These are phyloP conservation scores for Leccinum broughii DNA, from an alignment of 768 basidiomycete genomes.

Conservation along the genomic window DNA sequence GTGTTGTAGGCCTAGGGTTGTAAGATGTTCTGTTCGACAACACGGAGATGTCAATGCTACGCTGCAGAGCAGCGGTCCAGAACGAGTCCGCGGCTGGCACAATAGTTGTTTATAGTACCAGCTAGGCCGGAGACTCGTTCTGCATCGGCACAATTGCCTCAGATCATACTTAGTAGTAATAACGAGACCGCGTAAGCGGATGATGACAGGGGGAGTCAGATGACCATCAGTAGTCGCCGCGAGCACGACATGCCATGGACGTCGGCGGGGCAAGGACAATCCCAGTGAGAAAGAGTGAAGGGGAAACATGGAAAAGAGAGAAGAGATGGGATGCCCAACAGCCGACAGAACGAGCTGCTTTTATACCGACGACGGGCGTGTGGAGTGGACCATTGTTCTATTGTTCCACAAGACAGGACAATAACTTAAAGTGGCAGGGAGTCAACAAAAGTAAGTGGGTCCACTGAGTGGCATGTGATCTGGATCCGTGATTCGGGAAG, in stretches of 20 bases:
- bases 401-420: background rate
- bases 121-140: too few species aligned
- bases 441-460: background rate
- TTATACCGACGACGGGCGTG: conserved; percentile 11
- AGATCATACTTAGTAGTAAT: background rate
- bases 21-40: conserved; percentile 9
- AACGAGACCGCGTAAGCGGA: conserved; percentile 19
- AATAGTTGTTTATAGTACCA: background rate
- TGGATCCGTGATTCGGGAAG: too few species aligned
- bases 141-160: background rate
- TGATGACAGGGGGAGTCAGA: conserved; percentile 20
- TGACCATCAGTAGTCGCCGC: background rate
- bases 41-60: conserved; percentile 12
- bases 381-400: background rate
- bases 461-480: too few species aligned
- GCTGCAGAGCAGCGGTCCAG: conserved; percentile 14
- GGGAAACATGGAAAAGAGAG: conserved; percentile 2
- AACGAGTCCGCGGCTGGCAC: conserved; percentile 13
- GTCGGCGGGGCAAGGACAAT: conserved; percentile 5
- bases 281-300: background rate
- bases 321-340: background rate
- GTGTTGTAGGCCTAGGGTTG: background rate
- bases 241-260: conserved; percentile 5
- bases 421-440: background rate
- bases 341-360: background rate